These are phyloP conservation scores for Lactarius deliciosus DNA, from an alignment of 768 basidiomycete species.

Conservation along the genomic window DNA sequence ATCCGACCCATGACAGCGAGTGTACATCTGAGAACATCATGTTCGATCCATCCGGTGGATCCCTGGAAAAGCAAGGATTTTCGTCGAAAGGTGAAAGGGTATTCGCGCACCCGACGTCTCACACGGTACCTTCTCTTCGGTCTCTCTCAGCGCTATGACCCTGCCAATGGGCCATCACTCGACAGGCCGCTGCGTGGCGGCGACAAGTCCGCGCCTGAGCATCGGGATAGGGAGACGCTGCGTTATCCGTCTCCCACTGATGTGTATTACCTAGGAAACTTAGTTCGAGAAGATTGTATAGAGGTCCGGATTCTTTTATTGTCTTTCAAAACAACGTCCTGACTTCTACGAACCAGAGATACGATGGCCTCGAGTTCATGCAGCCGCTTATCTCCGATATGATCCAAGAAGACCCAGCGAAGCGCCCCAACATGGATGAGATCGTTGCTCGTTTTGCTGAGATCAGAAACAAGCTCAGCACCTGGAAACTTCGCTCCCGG, in stretches of 20 bases:
- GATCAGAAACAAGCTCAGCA: constrained; percentile 26
- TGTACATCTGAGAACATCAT: constrained; percentile 26
- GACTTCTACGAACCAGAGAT: constrained; percentile 11
- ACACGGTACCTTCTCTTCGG: constrained; percentile 39
- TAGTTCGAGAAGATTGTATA: constrained; percentile 33
- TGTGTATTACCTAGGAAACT: constrained; percentile 38
- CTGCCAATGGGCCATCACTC: constrained; percentile 29
- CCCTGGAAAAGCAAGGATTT: constrained; percentile 29
- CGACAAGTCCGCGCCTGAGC: constrained; percentile 42
- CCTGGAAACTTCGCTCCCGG: constrained; percentile 38
- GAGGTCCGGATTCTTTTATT: constrained; percentile 26
- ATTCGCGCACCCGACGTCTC: constrained; percentile 36
- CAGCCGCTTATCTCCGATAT: constrained; percentile 36
- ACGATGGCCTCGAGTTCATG: constrained; percentile 37
- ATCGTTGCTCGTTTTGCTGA: constrained; percentile 35
- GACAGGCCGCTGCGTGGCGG: constrained; percentile 40
- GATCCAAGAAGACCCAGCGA: constrained; percentile 36
- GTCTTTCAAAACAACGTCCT: background rate
- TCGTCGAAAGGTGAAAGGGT: constrained; percentile 30
- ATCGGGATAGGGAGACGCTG: constrained; percentile 10
- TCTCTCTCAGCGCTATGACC: constrained; percentile 36
- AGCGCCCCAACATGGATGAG: constrained; percentile 36
- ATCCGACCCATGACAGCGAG: too few relatives aligned
- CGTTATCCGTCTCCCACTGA: constrained; percentile 39
- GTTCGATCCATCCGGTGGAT: constrained; percentile 34